A percentile compares a stretch with the other conserved stretches of the same genome.
phyloP scores from a whole-genome alignment of 2,329 filamentous ascomycete species.

The Whalleya microplaca region DNA sequence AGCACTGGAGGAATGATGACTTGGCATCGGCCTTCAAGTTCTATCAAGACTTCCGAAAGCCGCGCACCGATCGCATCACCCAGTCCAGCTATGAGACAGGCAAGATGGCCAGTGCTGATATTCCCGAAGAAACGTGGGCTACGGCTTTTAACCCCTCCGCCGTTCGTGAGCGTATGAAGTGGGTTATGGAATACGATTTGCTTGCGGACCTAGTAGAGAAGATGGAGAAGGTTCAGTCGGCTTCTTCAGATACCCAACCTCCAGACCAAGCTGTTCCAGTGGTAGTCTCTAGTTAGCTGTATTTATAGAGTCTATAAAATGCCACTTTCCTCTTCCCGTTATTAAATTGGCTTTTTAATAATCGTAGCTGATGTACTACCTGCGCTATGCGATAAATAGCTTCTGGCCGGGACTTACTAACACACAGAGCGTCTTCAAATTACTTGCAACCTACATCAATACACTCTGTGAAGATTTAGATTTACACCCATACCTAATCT shows the following conservation, averaged over 20 bases:
- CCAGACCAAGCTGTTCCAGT: no score
- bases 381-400: no score
- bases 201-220: constrained; percentile 32
- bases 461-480: no score
- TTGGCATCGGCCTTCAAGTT: constrained; percentile 38
- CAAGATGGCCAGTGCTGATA: constrained; percentile 39
- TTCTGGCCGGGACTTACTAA: no score
- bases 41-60: constrained; percentile 41
- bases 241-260: neutral
- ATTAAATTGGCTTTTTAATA: no score
- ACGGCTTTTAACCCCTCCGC: constrained; percentile 34
- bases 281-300: no score
- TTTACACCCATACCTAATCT: no score
- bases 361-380: no score
- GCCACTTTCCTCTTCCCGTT: no score
- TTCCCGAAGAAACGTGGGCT: constrained; percentile 34
- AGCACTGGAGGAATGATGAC: constrained; percentile 35
- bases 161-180: constrained; percentile 39
- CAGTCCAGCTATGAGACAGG: constrained; percentile 41
- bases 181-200: constrained; percentile 42
- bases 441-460: no score
- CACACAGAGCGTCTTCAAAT: no score
- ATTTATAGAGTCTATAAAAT: no score
- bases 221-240: neutral
- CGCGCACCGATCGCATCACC: constrained; percentile 40